Conservation (phyloP, 2,329 filamentous ascomycete species). For the Aspergillus spinulosporus region DNA sequence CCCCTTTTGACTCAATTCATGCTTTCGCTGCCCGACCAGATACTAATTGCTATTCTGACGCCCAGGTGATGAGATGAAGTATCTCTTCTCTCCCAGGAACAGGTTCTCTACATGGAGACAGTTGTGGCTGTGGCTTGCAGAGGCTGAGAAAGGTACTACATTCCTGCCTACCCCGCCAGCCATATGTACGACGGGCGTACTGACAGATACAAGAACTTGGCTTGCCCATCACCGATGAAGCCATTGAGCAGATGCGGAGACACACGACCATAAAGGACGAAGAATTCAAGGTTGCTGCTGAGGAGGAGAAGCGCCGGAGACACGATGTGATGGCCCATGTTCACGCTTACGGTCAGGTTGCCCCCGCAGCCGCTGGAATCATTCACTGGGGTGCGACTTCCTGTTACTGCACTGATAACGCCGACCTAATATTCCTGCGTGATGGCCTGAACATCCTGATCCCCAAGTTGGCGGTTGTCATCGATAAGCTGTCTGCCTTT, state of each 20-base stretch:
- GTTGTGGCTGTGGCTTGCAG: slow-evolving; percentile 82
- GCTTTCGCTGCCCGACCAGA: background rate
- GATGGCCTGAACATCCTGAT: slow-evolving; percentile 74
- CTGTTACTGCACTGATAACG: slow-evolving; percentile 66
- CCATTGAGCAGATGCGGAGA: slow-evolving; percentile 73
- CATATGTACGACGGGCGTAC: slow-evolving; percentile 19
- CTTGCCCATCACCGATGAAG: slow-evolving; percentile 69
- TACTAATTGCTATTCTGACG: slow-evolving; percentile 22
- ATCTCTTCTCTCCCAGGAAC: slow-evolving; percentile 75
- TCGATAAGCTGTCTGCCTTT: slow-evolving; percentile 71
- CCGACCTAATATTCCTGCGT: slow-evolving; percentile 74
- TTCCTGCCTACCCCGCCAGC: slow-evolving; percentile 3
- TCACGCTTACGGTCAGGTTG: slow-evolving; percentile 70
- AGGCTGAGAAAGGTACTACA: slow-evolving; percentile 63
- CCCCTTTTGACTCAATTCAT: background rate
- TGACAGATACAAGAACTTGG: slow-evolving; percentile 62
- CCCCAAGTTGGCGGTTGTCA: slow-evolving; percentile 75
- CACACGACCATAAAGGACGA: slow-evolving; percentile 73
- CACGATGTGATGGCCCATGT: slow-evolving; percentile 70
- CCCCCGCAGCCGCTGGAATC: slow-evolving; percentile 76
- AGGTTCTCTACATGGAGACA: slow-evolving; percentile 78
- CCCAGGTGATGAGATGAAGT: slow-evolving; percentile 65
- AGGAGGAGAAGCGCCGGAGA: slow-evolving; percentile 72
- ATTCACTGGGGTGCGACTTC: slow-evolving; percentile 74
- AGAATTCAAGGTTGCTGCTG: slow-evolving; percentile 71